Conservation (phyloP, 2,329 filamentous ascomycete genomes). For the Verruconis gallopava region DNA sequence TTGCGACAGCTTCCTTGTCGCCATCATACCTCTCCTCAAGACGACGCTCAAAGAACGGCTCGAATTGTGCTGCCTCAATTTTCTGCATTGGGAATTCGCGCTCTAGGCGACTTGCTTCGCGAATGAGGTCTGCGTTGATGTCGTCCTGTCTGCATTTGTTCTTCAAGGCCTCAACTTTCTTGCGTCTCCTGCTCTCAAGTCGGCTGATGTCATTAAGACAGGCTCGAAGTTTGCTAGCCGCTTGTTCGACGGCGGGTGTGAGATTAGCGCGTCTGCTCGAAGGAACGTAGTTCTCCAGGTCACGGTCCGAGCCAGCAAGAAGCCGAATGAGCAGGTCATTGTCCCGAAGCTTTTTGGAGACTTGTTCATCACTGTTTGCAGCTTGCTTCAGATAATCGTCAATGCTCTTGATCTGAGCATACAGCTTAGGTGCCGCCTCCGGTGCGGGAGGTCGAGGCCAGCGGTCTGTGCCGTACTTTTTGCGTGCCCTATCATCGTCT, state of each 20-base stretch:
- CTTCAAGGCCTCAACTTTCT: conserved; percentile 65
- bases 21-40: conserved; percentile 63
- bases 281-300: conserved; percentile 78
- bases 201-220: conserved; percentile 75
- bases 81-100: conserved; percentile 72
- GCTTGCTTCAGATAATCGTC: conserved; percentile 73
- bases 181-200: conserved; percentile 66
- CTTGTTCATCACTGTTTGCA: conserved; percentile 51
- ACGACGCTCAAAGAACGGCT: conserved; percentile 74
- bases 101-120: conserved; percentile 74
- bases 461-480: conserved; percentile 73
- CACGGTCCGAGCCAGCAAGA: conserved; percentile 65
- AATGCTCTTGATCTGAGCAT: conserved; percentile 63
- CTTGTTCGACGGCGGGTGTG: conserved; percentile 65
- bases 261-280: conserved; percentile 69
- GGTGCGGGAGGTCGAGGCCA: conserved; percentile 64
- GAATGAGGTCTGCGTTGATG: conserved; percentile 71
- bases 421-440: conserved; percentile 58
- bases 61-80: conserved; percentile 81
- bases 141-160: conserved; percentile 78
- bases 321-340: conserved; percentile 64
- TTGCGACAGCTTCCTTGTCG: conserved; percentile 57
- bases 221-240: conserved; percentile 62
- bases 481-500: conserved; percentile 64
- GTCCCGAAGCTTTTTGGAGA: conserved; percentile 65